Base-by-base conservation (phyloP, 352 stramenopile genomes). In the Globisporangium barbulae region DNA sequence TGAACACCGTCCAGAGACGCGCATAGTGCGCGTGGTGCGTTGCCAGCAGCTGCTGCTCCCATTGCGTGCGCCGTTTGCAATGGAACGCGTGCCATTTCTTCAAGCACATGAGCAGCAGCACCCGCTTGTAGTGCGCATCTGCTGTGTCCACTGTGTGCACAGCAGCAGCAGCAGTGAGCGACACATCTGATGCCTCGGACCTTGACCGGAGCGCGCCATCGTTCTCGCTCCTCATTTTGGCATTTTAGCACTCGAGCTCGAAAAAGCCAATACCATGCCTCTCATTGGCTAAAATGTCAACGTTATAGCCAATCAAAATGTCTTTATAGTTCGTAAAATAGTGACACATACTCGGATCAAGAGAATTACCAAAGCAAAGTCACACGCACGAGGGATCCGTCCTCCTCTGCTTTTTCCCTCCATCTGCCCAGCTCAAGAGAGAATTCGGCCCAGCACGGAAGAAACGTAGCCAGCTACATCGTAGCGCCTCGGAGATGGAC, bases 391-490 rank as follows among this genome's bases (percentile, higher is more conserved):
- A 58, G n/a, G 31, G 10, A 45, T 45, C 44, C 37, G 42, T 10
- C 5, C 9, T 47, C 41, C 2, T 15, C 3, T 39, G 8, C 28
- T 7, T 30, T 55, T 37, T 35, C 44, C 30, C 21, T 5, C 52
- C 2, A 41, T 28, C 8, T n/a, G 53, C 53, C 53, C 25, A 28
- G 0, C 25, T 21, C 44, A 9, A 45, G 17, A 30, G 22, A 58
- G 19, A 48, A 58, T 58, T 58, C 64, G 72, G 72, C 66, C 67
- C 73, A 80, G 70, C 53, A 79, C 69, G 54, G 33, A 25, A 19
- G 22, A 42, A 63, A 42, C 49, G 66, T 65, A 70, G 30, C 35
- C 44, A 64, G 28, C 30, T 22, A 22, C 22, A 53, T 15, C 19
- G 22, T n/a, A 49, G 22, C 10, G 17, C 28, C 19, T 10, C 17